Conservation (phyloP, 2,329 filamentous ascomycete genomes). For the Chrysosphaeria jannelii region DNA sequence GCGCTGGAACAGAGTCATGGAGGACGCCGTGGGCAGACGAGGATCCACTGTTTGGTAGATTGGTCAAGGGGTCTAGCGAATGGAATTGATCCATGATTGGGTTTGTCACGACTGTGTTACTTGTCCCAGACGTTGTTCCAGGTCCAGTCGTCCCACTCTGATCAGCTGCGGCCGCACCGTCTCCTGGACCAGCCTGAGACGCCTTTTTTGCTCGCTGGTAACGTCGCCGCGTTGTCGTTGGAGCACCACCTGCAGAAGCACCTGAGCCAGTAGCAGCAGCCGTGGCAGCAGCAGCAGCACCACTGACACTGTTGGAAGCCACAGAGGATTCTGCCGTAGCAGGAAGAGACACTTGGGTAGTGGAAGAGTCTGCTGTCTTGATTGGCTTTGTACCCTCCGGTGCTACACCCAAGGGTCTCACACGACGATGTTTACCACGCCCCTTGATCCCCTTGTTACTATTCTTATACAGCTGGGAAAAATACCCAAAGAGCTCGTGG, state of each 20-base stretch:
- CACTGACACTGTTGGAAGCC: not conserved
- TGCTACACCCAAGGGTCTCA: constrained; percentile 10
- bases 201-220: no score
- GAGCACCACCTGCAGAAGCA: no score
- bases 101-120: not conserved
- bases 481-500: constrained; percentile 52
- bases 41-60: not conserved
- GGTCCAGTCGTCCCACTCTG: not conserved
- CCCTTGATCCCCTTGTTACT: constrained; percentile 97
- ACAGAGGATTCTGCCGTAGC: not conserved
- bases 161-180: no score
- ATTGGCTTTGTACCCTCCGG: constrained; percentile 3
- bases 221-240: no score
- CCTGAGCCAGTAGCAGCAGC: no score
- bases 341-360: constrained; percentile 4
- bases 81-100: not conserved
- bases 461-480: constrained; percentile 75
- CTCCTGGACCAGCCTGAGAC: no score
- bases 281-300: not conserved
- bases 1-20: not conserved
- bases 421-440: constrained; percentile 55
- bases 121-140: not conserved
- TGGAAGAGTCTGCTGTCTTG: no score
- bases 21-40: not conserved
- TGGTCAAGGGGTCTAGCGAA: not conserved